A percentile compares a stretch with the other conserved stretches of the same genome.
phyloP scores from a whole-genome alignment of 345 rosid species.

The Murraya koenigii region DNA sequence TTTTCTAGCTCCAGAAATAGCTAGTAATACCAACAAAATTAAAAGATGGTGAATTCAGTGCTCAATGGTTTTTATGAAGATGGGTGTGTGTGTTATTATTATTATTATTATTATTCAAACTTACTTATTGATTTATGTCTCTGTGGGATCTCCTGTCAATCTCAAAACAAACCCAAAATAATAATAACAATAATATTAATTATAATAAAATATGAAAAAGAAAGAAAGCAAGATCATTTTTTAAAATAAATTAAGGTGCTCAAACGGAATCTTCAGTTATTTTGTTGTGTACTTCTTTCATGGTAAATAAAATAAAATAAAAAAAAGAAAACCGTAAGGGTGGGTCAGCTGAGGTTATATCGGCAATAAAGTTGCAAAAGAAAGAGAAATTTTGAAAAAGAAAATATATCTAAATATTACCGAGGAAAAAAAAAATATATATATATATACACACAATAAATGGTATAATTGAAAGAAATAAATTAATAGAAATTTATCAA shows the following conservation, averaged over 20 bases:
- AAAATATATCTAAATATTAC: neutral
- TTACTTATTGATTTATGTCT: conserved; percentile 22
- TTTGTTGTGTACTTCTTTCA: conserved; percentile 13
- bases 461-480: conserved; percentile 4
- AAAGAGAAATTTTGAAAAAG: neutral
- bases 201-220: neutral
- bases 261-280: conserved; percentile 37
- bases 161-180: conserved; percentile 13
- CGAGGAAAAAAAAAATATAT: neutral
- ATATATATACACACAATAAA: no score
- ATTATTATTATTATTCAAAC: neutral
- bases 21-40: neutral
- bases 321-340: neutral
- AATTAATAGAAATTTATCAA: conserved; percentile 15
- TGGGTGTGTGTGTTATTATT: conserved; percentile 16
- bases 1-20: neutral
- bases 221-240: conserved; percentile 7
- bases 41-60: conserved; percentile 29
- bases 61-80: conserved; percentile 31
- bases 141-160: conserved; percentile 44
- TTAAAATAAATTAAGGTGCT: neutral
- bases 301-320: neutral
- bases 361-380: neutral
- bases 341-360: neutral
- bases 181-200: neutral